Evolutionary conservation across 192 early-diverging fungal genomes (phyloP).

Genomic region (Coemansia sp.): DNA sequence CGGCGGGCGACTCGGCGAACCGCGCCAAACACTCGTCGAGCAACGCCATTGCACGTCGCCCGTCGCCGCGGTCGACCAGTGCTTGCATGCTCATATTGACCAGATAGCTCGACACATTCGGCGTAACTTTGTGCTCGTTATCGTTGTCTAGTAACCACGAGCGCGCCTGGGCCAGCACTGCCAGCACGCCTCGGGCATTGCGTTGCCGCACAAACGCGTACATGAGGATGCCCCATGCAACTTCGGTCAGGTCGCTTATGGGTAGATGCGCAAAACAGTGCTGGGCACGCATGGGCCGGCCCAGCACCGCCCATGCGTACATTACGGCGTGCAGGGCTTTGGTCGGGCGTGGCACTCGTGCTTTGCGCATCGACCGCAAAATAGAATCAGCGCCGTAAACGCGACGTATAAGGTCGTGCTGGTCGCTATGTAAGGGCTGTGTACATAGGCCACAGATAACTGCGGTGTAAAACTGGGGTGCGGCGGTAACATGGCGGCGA

Average conservation of each 20-base stretch:
- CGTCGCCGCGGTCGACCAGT: constrained; percentile 14
- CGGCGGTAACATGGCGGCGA: not conserved
- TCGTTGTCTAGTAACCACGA: constrained; percentile 20
- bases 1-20: not conserved
- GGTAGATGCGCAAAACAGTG: constrained; percentile 15
- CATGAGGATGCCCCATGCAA: constrained; percentile 41
- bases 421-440: not conserved
- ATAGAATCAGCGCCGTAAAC: constrained; percentile 20
- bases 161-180: constrained; percentile 16
- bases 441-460: constrained; percentile 26
- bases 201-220: constrained; percentile 21
- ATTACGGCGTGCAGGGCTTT: constrained; percentile 21
- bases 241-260: not conserved
- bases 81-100: constrained; percentile 34
- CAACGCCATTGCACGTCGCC: constrained; percentile 16
- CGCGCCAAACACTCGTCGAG: constrained; percentile 12
- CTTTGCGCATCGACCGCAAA: constrained; percentile 15
- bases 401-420: not conserved
- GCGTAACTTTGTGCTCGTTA: not conserved
- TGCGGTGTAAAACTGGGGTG: constrained; percentile 27
- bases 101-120: constrained; percentile 16
- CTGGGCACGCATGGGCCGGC: constrained; percentile 3
- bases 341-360: constrained; percentile 12
- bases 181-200: constrained; percentile 9
- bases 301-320: constrained; percentile 34